Conservation (phyloP, 192 early-diverging fungal species). For the Mortierella hygrophila region DNA sequence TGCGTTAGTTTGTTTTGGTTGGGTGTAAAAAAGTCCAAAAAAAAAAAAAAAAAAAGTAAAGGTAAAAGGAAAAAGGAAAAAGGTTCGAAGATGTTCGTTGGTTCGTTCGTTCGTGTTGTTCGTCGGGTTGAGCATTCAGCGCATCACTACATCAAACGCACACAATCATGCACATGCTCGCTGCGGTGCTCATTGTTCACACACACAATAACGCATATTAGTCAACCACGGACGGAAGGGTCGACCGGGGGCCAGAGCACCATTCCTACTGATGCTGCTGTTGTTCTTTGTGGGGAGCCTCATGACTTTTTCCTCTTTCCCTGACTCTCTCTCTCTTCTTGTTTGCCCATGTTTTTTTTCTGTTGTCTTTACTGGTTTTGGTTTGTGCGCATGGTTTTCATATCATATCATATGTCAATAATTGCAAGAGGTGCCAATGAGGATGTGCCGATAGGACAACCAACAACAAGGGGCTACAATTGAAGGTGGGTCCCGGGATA, state of each 20-base stretch:
- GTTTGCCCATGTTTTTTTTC: no score
- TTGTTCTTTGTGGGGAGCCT: not conserved
- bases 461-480: not conserved
- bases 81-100: not conserved
- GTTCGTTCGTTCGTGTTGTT: not conserved
- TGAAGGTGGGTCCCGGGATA: not conserved
- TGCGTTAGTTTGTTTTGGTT: not conserved
- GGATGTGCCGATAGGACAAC: not conserved
- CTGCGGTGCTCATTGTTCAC: not conserved
- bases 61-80: not conserved
- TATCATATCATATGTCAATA: constrained; percentile 1
- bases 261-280: not conserved
- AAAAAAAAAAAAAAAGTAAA: no score
- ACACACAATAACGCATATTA: not conserved
- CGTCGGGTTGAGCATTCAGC: not conserved
- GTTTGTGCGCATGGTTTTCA: not conserved
- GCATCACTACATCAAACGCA: not conserved
- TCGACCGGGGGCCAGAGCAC: not conserved
- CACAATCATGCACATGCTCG: not conserved
- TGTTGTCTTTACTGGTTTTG: not conserved
- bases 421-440: not conserved
- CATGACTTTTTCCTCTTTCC: not conserved
- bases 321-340: not conserved
- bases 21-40: no score
- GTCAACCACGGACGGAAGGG: not conserved